Percentiles rank a stretch among this genome's conserved stretches.
Evolutionary conservation across 805 yeast genomes (phyloP).

Genomic region (Yamadazyma phyllophila): DNA sequence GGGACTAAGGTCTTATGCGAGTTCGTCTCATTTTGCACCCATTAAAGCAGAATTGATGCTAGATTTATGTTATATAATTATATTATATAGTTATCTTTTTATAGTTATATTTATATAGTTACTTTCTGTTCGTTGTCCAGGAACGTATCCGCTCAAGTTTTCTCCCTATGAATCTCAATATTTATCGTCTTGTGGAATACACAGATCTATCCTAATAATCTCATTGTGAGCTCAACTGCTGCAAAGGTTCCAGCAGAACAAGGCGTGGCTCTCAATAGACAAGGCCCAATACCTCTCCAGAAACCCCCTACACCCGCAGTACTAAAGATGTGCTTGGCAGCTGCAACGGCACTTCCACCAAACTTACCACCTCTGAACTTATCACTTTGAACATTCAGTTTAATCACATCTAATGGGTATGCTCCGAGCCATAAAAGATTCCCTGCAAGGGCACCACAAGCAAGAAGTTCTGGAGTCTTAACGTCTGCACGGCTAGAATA

Average conservation of each 20-base stretch:
- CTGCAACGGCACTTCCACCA: slow-evolving; percentile 35
- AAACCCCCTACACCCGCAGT: slow-evolving; percentile 50
- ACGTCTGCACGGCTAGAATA: slow-evolving; percentile 46
- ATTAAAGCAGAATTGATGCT: too few species aligned
- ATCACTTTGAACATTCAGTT: slow-evolving; percentile 54
- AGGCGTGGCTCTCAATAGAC: slow-evolving; percentile 59
- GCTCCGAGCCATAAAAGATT: slow-evolving; percentile 61
- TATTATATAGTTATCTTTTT: too few species aligned
- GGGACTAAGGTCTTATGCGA: too few species aligned
- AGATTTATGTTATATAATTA: too few species aligned
- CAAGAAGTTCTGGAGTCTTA: slow-evolving; percentile 53
- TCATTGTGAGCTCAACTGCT: slow-evolving; percentile 64
- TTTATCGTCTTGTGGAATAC: background rate
- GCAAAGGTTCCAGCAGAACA: slow-evolving; percentile 77
- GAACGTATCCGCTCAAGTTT: too few species aligned
- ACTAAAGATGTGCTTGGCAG: slow-evolving; percentile 37
- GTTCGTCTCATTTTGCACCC: too few species aligned
- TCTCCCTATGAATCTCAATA: too few species aligned
- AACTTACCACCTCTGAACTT: slow-evolving; percentile 47
- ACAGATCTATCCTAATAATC: slow-evolving; percentile 46
- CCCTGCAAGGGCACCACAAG: slow-evolving; percentile 66
- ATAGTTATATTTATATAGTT: too few species aligned
- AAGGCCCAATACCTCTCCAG: slow-evolving; percentile 63
- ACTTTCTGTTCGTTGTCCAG: too few species aligned
- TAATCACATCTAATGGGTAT: slow-evolving; percentile 53